Conservation (phyloP, 371 early-diverging fungal genomes). For the Mucor velutinosus region DNA sequence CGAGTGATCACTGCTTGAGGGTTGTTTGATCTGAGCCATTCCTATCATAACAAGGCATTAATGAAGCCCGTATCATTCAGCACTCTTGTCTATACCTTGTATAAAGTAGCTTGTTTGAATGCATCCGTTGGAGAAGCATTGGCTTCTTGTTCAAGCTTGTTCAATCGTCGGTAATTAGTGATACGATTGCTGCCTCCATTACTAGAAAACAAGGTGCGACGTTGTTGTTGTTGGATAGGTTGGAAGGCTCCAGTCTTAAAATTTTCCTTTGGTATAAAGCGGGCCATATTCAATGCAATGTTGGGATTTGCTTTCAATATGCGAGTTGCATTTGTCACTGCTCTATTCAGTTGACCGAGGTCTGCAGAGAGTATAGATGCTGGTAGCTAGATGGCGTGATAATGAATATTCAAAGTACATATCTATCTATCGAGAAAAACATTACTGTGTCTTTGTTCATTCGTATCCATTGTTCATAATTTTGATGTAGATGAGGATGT, state of each 20-base stretch:
- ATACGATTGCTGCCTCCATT: constrained; percentile 15
- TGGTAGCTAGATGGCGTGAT: constrained; percentile 11
- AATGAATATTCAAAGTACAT: background rate
- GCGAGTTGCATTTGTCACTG: constrained; percentile 14
- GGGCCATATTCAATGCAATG: constrained; percentile 11
- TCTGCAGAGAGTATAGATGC: constrained; percentile 16
- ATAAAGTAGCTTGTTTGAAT: constrained; percentile 67
- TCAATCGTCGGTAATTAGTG: constrained; percentile 19
- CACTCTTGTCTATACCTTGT: constrained; percentile 53
- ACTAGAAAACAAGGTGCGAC: constrained; percentile 23
- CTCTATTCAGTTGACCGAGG: constrained; percentile 15
- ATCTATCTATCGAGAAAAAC: background rate
- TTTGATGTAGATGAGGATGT: constrained; percentile 6
- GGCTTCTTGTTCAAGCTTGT: constrained; percentile 69
- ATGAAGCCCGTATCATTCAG: background rate
- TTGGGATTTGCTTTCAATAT: constrained; percentile 10
- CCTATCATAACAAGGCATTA: constrained; percentile 39
- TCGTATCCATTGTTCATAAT: constrained; percentile 21
- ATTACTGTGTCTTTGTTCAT: constrained; percentile 22
- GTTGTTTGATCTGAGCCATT: constrained; percentile 64
- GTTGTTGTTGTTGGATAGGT: constrained; percentile 4
- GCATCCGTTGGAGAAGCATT: constrained; percentile 65
- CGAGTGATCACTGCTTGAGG: constrained; percentile 68
- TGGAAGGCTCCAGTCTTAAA: background rate
- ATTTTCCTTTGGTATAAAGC: constrained; percentile 9